Percentiles rank a stretch among this genome's conserved stretches.
Evolutionary conservation across 176 grass and related monocot species (phyloP).

Genomic region (Oryza meyeriana): DNA sequence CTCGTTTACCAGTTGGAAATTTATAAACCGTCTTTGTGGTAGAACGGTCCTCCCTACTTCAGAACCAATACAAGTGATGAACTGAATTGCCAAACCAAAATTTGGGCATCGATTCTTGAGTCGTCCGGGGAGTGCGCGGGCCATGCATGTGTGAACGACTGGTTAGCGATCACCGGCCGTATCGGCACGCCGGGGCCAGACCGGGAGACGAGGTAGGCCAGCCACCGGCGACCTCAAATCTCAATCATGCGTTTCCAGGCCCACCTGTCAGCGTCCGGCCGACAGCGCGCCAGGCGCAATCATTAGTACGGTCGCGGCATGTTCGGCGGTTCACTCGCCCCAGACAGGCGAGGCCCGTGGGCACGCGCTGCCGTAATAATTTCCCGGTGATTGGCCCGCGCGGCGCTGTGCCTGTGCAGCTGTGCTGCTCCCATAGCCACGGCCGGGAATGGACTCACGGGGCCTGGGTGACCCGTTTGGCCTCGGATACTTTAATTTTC

Average conservation of each 20-base stretch:
- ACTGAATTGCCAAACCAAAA: neutral
- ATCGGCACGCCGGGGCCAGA: neutral
- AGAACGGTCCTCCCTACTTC: too few relatives aligned
- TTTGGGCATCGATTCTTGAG: too few relatives aligned
- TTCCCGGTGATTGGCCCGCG: slow-evolving; percentile 34
- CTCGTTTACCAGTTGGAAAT: neutral
- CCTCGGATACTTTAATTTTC: neutral
- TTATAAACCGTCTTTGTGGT: neutral
- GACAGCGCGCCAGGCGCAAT: slow-evolving; percentile 43
- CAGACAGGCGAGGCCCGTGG: neutral
- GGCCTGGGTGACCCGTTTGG: neutral
- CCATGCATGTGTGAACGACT: neutral
- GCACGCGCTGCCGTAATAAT: slow-evolving; percentile 23
- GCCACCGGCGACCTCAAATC: neutral
- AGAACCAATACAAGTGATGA: neutral
- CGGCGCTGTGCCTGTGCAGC: too few relatives aligned
- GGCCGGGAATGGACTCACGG: neutral
- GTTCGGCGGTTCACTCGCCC: neutral
- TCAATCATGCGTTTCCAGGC: neutral
- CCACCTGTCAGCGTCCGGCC: slow-evolving; percentile 15
- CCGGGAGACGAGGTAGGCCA: neutral
- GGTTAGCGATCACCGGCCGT: too few relatives aligned
- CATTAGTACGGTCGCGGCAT: slow-evolving; percentile 34
- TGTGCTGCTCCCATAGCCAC: neutral
- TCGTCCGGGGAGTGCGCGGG: too few relatives aligned